Evolutionary conservation across 2,329 filamentous ascomycete species (phyloP).

Genomic region (Colletotrichum theobromicola): DNA sequence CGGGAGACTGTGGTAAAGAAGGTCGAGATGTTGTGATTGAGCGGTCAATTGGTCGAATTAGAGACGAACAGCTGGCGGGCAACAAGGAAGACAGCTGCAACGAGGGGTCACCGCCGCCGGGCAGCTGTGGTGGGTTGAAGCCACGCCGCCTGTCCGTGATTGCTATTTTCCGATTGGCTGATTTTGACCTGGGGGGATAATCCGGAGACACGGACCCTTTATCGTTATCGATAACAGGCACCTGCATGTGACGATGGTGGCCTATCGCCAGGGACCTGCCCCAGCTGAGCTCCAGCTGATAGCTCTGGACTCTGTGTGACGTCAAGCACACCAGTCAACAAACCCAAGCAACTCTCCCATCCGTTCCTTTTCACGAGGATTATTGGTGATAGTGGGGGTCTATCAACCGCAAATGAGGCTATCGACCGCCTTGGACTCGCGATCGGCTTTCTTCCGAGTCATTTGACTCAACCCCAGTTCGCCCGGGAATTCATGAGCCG

Average conservation of each 20-base stretch:
- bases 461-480: neutral
- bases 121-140: conserved; percentile 7
- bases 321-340: neutral
- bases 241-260: neutral
- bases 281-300: neutral
- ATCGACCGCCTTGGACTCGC: conserved; percentile 2
- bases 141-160: conserved; percentile 6
- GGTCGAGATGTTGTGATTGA: neutral
- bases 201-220: neutral
- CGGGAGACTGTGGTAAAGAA: conserved; percentile 1
- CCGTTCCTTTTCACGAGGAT: neutral
- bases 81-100: conserved; percentile 11
- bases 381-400: neutral
- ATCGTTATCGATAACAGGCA: conserved; percentile 2
- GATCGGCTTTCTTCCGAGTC: neutral
- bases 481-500: neutral
- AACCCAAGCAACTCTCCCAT: neutral
- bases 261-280: neutral
- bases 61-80: conserved; percentile 6
- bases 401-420: neutral
- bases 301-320: neutral
- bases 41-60: neutral
- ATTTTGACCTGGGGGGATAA: neutral
- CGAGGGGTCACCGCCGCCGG: neutral
- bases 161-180: conserved; percentile 10